Conservation (phyloP, 768 basidiomycete species). For the Tricholoma flavovirens region DNA sequence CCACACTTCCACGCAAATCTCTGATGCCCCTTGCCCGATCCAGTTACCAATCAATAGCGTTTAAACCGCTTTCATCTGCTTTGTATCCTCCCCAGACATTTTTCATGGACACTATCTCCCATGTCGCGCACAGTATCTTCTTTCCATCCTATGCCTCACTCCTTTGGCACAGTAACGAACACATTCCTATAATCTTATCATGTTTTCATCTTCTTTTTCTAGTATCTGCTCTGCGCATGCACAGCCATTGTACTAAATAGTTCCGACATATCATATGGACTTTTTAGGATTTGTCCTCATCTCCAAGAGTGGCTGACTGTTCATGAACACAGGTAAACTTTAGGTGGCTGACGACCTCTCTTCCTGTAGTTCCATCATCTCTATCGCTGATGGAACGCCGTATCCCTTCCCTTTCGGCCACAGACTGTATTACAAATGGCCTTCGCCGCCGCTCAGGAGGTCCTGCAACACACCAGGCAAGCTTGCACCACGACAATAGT, state of each 20-base stretch:
- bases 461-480: not conserved
- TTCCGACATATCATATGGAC: slow-evolving; percentile 13
- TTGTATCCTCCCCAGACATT: not conserved
- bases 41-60: slow-evolving; percentile 50
- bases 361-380: not conserved
- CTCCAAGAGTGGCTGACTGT: not conserved
- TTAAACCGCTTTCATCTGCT: slow-evolving; percentile 23
- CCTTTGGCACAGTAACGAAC: slow-evolving; percentile 11
- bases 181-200: slow-evolving; percentile 10
- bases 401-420: slow-evolving; percentile 3
- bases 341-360: slow-evolving; percentile 7
- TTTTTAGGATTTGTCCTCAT: slow-evolving; percentile 3
- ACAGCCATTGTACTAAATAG: slow-evolving; percentile 14
- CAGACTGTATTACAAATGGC: not conserved
- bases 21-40: slow-evolving; percentile 64
- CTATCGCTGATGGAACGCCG: slow-evolving; percentile 6
- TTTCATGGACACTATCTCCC: slow-evolving; percentile 4
- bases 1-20: slow-evolving; percentile 49
- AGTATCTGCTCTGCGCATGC: slow-evolving; percentile 5
- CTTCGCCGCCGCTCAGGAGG: slow-evolving; percentile 12
- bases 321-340: not conserved
- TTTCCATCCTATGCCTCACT: slow-evolving; percentile 12
- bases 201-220: slow-evolving; percentile 5
- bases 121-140: slow-evolving; percentile 3
- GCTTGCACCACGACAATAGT: not conserved